Percentiles rank a stretch among this genome's conserved stretches.
These are phyloP conservation scores for barley (Hordeum vulgare) DNA, from an alignment of 176 grass and related monocot genomes.

Conservation along the genomic window DNA sequence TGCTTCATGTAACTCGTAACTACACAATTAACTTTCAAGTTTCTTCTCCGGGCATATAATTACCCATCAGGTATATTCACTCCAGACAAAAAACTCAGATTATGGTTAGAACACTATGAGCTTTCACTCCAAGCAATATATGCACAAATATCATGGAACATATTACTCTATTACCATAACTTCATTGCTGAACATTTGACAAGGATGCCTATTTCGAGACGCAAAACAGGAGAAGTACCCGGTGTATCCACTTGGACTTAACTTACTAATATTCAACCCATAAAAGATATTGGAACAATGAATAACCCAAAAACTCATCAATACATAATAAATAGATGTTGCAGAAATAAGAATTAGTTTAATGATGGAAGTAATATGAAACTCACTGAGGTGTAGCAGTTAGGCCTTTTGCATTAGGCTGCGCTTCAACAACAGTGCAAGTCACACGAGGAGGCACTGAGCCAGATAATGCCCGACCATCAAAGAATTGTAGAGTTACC, in stretches of 20 bases:
- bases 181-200: neutral
- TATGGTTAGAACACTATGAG: neutral
- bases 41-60: neutral
- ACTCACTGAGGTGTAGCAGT: slow-evolving; percentile 91
- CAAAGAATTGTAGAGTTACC: slow-evolving; percentile 83
- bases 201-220: neutral
- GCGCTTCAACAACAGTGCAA: slow-evolving; percentile 90
- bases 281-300: neutral
- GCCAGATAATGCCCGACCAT: slow-evolving; percentile 77
- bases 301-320: neutral
- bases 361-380: neutral
- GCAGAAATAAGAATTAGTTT: slow-evolving; percentile 1
- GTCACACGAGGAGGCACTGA: slow-evolving; percentile 77
- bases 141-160: neutral
- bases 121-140: neutral
- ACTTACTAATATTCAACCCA: neutral
- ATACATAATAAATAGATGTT: neutral
- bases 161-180: neutral
- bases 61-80: neutral
- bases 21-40: neutral
- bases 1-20: neutral
- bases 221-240: neutral
- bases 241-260: neutral
- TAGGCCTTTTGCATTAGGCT: slow-evolving; percentile 75
- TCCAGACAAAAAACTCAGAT: neutral